These are phyloP conservation scores for Hypoxylon rubiginosum DNA, from an alignment of 2,329 filamentous ascomycete species.

Conservation along the genomic window DNA sequence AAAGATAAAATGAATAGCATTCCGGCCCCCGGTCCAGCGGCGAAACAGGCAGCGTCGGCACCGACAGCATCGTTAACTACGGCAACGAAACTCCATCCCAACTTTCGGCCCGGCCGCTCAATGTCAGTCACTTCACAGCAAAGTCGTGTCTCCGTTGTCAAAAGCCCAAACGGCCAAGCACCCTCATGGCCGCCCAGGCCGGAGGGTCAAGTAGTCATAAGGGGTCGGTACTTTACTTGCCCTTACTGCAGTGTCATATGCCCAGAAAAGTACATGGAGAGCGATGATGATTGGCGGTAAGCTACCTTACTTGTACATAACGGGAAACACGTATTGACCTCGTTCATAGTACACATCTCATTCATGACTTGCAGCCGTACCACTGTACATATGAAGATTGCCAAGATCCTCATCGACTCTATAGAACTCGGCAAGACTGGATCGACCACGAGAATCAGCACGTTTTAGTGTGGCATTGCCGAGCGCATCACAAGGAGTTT, in stretches of 20 bases:
- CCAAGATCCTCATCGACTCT: conserved; percentile 29
- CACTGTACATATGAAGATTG: conserved; percentile 41
- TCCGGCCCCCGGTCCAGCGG: neutral
- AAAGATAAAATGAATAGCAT: neutral
- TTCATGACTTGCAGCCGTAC: conserved; percentile 39
- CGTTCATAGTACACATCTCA: conserved; percentile 18
- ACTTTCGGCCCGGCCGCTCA: neutral
- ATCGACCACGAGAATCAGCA: conserved; percentile 39
- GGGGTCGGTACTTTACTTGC: conserved; percentile 20
- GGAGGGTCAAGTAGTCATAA: neutral
- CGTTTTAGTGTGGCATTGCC: conserved; percentile 34
- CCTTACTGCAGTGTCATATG: conserved; percentile 32
- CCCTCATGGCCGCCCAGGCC: conserved; percentile 13
- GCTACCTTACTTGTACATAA: too few species aligned
- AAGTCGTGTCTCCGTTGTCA: conserved; percentile 18
- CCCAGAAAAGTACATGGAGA: too few species aligned
- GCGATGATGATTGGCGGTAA: conserved; percentile 15
- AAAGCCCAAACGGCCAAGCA: neutral
- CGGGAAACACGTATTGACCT: neutral
- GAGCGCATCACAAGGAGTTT: conserved; percentile 23
- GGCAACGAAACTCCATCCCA: conserved; percentile 15
- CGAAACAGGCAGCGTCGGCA: neutral
- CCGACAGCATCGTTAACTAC: conserved; percentile 19
- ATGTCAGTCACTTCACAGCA: conserved; percentile 5
- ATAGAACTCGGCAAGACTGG: conserved; percentile 35